phyloP scores from a whole-genome alignment of 495 filamentous ascomycete genomes.

The Aspergillus carlsbadensis region DNA sequence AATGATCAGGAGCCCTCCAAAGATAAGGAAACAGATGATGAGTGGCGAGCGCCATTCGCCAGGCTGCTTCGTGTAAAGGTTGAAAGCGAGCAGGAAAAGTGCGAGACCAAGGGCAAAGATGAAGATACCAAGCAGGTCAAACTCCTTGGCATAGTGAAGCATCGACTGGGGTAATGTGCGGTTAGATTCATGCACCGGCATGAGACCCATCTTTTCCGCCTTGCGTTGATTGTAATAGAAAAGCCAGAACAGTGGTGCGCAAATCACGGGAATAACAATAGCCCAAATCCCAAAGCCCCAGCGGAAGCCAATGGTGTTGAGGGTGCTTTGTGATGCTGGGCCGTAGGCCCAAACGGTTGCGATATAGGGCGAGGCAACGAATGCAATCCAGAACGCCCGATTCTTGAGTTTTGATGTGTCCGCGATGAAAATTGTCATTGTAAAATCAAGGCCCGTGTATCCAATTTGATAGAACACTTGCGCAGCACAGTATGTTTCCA shows the following conservation, averaged over 20 bases:
- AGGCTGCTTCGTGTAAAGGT: conserved; percentile 27
- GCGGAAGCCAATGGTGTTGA: conserved; percentile 37
- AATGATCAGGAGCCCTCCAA: conserved; percentile 52
- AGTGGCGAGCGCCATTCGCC: conserved; percentile 47
- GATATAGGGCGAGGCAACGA: conserved; percentile 56
- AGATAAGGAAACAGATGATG: conserved; percentile 53
- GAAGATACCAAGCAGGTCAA: conserved; percentile 50
- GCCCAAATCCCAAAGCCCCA: conserved; percentile 62
- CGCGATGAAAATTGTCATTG: conserved; percentile 57
- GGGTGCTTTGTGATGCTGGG: conserved; percentile 4
- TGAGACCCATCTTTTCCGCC: conserved; percentile 43
- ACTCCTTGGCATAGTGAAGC: conserved; percentile 24
- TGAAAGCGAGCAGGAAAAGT: conserved; percentile 52
- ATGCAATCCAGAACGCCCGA: conserved; percentile 55
- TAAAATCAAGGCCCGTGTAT: conserved; percentile 51
- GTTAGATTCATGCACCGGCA: conserved; percentile 27
- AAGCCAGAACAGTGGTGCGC: conserved; percentile 38
- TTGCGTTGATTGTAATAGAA: conserved; percentile 48
- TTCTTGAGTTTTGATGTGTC: conserved; percentile 60
- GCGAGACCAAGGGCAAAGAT: conserved; percentile 55
- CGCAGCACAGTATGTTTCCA: conserved; percentile 47
- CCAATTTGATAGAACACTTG: conserved; percentile 51
- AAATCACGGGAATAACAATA: conserved; percentile 55
- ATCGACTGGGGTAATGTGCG: conserved; percentile 19
- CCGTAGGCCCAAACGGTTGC: conserved; percentile 36